These are phyloP conservation scores for Pseudocercospora eumusae DNA, from an alignment of 2,329 filamentous ascomycete species.

Conservation along the genomic window DNA sequence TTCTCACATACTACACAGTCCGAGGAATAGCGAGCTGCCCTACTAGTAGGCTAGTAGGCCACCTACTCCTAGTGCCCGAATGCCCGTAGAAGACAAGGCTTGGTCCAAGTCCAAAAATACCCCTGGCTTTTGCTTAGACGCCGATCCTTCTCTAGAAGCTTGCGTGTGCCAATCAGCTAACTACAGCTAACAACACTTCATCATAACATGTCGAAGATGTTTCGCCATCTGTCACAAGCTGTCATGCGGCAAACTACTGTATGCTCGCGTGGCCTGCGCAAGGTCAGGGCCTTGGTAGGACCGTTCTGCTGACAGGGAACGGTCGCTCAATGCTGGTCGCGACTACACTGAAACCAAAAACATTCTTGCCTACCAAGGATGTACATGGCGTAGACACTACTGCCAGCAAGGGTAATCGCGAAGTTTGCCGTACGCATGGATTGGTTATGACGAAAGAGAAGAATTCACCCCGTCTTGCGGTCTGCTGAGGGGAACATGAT, in stretches of 20 bases:
- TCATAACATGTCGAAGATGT: neutral
- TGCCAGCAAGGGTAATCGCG: neutral
- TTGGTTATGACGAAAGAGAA: neutral
- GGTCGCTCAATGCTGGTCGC: neutral
- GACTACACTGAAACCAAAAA: neutral
- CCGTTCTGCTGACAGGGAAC: conserved; percentile 8
- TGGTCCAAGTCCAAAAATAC: neutral
- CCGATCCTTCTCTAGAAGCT: conserved; percentile 3
- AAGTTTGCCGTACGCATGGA: neutral
- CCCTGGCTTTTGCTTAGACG: conserved; percentile 1
- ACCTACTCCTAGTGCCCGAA: neutral
- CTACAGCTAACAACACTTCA: neutral
- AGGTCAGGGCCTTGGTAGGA: neutral
- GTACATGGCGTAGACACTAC: neutral
- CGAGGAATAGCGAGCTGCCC: neutral
- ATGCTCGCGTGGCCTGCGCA: conserved; percentile 7
- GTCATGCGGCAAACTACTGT: neutral
- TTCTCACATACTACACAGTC: neutral
- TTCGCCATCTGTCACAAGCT: neutral
- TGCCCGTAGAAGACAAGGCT: neutral
- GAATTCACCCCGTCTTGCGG: too few relatives aligned
- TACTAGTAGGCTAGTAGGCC: neutral
- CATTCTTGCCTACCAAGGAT: neutral
- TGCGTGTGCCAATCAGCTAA: neutral
- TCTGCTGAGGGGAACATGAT: too few relatives aligned